A percentile compares a stretch with the other conserved stretches of the same genome.
phyloP scores from a whole-genome alignment of 129 eudicot genomes.

The Dittrichia graveolens region DNA sequence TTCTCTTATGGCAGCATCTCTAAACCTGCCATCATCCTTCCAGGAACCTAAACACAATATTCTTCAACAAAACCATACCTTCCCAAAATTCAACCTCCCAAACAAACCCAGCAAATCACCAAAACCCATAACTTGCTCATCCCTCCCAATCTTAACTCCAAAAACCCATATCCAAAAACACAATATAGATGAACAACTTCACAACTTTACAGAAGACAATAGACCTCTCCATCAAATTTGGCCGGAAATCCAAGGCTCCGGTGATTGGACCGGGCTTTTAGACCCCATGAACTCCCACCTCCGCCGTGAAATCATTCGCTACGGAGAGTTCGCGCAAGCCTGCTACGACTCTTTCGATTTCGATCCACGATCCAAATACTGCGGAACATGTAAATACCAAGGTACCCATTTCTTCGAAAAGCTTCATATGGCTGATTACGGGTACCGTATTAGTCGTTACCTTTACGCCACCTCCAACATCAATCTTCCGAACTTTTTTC shows the following conservation, averaged over 20 bases:
- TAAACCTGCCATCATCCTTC: slow-evolving; percentile 28
- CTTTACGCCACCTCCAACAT: slow-evolving; percentile 77
- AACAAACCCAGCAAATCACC: slow-evolving; percentile 5
- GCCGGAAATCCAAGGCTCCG: slow-evolving; percentile 61
- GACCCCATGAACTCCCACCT: slow-evolving; percentile 73
- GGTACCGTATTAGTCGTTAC: slow-evolving; percentile 53
- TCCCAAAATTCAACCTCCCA: slow-evolving; percentile 5
- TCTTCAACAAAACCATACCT: slow-evolving; percentile 23
- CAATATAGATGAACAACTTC: slow-evolving; percentile 20
- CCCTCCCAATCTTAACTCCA: slow-evolving; percentile 42
- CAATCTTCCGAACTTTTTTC: slow-evolving; percentile 70
- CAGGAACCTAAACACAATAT: slow-evolving; percentile 25
- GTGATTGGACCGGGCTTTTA: slow-evolving; percentile 54
- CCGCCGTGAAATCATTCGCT: slow-evolving; percentile 65
- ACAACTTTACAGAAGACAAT: slow-evolving; percentile 3
- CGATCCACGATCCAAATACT: slow-evolving; percentile 79
- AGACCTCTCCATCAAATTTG: slow-evolving; percentile 56
- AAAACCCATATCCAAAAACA: slow-evolving; percentile 17
- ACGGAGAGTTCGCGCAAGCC: slow-evolving; percentile 79
- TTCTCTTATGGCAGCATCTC: slow-evolving; percentile 33
- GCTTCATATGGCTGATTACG: slow-evolving; percentile 52
- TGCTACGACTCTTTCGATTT: slow-evolving; percentile 82
- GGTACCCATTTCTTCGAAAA: slow-evolving; percentile 57
- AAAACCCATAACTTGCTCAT: slow-evolving; percentile 31
- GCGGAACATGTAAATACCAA: slow-evolving; percentile 74